A percentile compares a stretch with the other conserved stretches of the same genome.
Conservation (phyloP, 2,329 filamentous ascomycete genomes). For the Cadophora sp. region DNA sequence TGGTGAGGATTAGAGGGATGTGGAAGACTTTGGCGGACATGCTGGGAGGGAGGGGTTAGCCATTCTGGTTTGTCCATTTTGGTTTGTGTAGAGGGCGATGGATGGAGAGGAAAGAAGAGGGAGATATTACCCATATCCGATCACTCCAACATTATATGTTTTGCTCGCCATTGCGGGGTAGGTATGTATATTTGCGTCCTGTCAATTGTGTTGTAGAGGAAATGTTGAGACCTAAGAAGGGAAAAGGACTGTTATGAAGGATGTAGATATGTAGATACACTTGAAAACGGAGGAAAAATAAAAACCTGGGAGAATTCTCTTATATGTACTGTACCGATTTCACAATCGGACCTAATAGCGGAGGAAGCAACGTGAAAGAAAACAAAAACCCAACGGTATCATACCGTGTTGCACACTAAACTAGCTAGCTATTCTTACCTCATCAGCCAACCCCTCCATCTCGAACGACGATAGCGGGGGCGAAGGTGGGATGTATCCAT, state of each 20-base stretch:
- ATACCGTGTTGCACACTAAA: neutral
- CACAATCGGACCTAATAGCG: neutral
- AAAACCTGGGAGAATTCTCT: neutral
- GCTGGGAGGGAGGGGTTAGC: slow-evolving; percentile 42
- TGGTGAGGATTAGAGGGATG: slow-evolving; percentile 76
- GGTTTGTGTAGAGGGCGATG: no score
- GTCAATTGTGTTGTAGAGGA: neutral
- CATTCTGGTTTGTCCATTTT: neutral
- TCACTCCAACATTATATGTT: slow-evolving; percentile 61
- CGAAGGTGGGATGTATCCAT: no score
- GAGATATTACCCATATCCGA: slow-evolving; percentile 57
- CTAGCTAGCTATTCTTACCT: slow-evolving; percentile 1
- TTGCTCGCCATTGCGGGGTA: slow-evolving; percentile 43
- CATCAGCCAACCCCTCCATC: slow-evolving; percentile 3
- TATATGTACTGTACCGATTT: neutral
- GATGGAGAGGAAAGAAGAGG: neutral
- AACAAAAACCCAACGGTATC: neutral
- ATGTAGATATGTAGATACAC: no score
- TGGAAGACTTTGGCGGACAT: slow-evolving; percentile 81
- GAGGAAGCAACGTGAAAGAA: neutral
- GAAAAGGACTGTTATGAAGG: neutral
- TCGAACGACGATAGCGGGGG: slow-evolving; percentile 10
- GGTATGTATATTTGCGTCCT: neutral
- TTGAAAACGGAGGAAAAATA: neutral
- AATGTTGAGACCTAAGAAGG: neutral